Evolutionary conservation across 768 basidiomycete genomes (phyloP), one percentile per base, ranked within the genome.

Genomic region (Peribolospora kevripleyi): DNA sequence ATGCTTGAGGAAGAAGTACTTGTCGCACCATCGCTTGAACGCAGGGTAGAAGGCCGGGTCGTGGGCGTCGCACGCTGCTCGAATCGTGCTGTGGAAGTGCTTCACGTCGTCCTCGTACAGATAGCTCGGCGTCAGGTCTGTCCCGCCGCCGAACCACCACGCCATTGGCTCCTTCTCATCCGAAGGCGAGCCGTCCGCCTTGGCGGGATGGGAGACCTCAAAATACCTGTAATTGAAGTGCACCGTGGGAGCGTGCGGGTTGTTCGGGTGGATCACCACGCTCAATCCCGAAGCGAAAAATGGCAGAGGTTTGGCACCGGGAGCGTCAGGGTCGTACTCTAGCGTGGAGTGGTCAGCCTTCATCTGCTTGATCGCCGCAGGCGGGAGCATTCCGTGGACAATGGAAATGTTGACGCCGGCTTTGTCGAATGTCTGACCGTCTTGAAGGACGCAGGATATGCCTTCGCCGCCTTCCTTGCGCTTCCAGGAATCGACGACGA

Each of bases 131-230:
- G 93, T 98, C 41, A 97, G 74, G 66, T 98, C 91, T 6, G 78
- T 80, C 6, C 91, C 91, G 42, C 93, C 93, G 14, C 93, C 91
- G 64, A 97, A 98, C 93, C 91, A 98, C 88, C 90, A 95, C 38
- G 87, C 80, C 46, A 88, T 69, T 14, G 84, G 68, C 60, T 75
- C 74, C 6, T 75, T 73, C 37, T 69, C 64, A 39, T 60, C 60
- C 53, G 62, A 61, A 39, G 65, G 65, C 3, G 68, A 68, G 11
- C 64, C 61, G 41, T 63, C 67, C 41, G 62, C 56, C 38, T 60
- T 57, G 50, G 1, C 6, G 4, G 7, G 40, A 42, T 55, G 48
- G 5, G 13, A 55, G 59, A 93, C 77, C 68, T 97, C 91, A 64
- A 98, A 98, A 68, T 95, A 97, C 54, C 93, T 84, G 63, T 90